A percentile compares a stretch with the other conserved stretches of the same genome.
Conservation (phyloP, 768 basidiomycete genomes). For the Amanita polypyramis region DNA sequence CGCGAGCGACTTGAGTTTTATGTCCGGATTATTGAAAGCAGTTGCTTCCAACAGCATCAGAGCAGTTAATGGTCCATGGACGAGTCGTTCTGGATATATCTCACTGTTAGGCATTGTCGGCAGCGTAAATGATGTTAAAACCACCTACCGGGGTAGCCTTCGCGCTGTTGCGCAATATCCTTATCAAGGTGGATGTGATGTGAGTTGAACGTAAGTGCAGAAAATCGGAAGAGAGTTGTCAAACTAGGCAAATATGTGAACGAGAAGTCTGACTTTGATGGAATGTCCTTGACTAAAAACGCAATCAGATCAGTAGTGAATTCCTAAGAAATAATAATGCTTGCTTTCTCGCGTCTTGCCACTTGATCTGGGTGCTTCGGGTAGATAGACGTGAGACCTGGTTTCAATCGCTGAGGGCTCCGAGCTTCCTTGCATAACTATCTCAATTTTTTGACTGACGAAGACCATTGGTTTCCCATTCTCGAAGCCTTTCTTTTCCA, state of each 20-base stretch:
- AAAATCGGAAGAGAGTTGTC: slow-evolving; percentile 76
- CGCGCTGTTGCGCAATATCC: slow-evolving; percentile 51
- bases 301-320: slow-evolving; percentile 15
- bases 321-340: background rate
- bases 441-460: slow-evolving; percentile 53
- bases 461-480: slow-evolving; percentile 62
- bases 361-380: slow-evolving; percentile 15
- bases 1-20: slow-evolving; percentile 41
- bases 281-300: slow-evolving; percentile 20
- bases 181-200: slow-evolving; percentile 80
- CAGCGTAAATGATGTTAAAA: background rate
- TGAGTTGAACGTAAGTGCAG: slow-evolving; percentile 78
- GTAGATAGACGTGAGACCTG: slow-evolving; percentile 58
- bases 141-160: slow-evolving; percentile 61
- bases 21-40: slow-evolving; percentile 36
- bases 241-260: slow-evolving; percentile 58
- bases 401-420: slow-evolving; percentile 49
- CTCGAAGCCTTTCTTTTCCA: slow-evolving; percentile 60
- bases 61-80: slow-evolving; percentile 77
- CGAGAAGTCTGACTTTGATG: slow-evolving; percentile 40
- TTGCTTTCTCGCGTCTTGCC: background rate
- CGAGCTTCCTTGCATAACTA: slow-evolving; percentile 30
- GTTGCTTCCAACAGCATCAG: slow-evolving; percentile 64
- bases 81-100: slow-evolving; percentile 51
- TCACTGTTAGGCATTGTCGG: background rate